Percentiles rank a stretch among this genome's conserved stretches.
Conservation (phyloP, 2,329 filamentous ascomycete genomes). For the Alternaria hordeiaustralica region DNA sequence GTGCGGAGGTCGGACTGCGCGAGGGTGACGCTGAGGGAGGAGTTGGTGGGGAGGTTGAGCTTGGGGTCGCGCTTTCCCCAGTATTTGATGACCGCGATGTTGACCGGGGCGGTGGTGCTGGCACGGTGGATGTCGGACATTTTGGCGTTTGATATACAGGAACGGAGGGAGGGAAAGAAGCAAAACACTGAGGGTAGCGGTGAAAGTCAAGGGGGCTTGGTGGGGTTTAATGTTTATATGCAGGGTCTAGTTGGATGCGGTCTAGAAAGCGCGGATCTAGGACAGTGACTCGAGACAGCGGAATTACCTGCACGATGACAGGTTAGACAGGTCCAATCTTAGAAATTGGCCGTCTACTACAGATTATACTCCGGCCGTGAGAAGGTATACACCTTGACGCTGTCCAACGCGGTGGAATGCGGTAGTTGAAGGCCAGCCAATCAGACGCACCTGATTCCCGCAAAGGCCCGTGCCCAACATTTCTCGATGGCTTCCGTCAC, state of each 20-base stretch:
- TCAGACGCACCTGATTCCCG: slow-evolving; percentile 25
- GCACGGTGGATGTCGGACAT: slow-evolving; percentile 76
- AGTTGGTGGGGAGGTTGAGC: slow-evolving; percentile 97
- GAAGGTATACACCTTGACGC: background rate
- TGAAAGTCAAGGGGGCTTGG: slow-evolving; percentile 19
- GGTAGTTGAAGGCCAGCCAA: slow-evolving; percentile 19
- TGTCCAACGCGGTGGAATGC: slow-evolving; percentile 20
- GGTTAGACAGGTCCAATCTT: background rate
- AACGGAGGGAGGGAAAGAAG: background rate
- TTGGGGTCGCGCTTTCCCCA: slow-evolving; percentile 97
- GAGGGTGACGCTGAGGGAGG: slow-evolving; percentile 94
- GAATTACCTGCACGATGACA: background rate
- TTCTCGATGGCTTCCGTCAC: slow-evolving; percentile 30
- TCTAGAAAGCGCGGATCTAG: slow-evolving; percentile 7
- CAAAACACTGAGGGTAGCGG: background rate
- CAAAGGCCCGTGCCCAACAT: slow-evolving; percentile 31
- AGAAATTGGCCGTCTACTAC: background rate
- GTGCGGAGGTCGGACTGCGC: slow-evolving; percentile 93
- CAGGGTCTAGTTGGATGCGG: slow-evolving; percentile 30
- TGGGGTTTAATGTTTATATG: slow-evolving; percentile 37
- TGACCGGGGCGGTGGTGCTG: slow-evolving; percentile 95
- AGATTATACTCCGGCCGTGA: background rate
- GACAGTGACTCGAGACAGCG: background rate
- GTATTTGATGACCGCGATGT: slow-evolving; percentile 98
- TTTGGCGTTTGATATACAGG: slow-evolving; percentile 8